Evolutionary conservation across 306 rosid species (phyloP), one percentile per base, ranked within the genome.

Genomic region (Glycyrrhiza uralensis): DNA sequence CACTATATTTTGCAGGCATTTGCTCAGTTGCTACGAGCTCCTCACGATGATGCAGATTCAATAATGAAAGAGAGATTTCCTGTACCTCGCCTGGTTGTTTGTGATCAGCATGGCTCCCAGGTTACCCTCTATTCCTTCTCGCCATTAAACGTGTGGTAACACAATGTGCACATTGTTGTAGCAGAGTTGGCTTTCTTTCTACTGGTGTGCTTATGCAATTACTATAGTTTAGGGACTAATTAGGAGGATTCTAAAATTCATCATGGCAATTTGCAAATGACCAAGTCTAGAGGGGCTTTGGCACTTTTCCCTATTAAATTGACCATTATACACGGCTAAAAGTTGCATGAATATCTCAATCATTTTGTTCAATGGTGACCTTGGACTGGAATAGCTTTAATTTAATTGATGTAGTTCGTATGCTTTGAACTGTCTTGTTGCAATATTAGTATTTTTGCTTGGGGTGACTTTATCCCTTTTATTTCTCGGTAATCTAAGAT

Each of bases 81-180:
- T 14, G 96, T 88, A 24, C 97, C 99, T 73, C 99, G 99, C 69
- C 62, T 94, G 45, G 99, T 94, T 71, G 82, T 94, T 56, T 94
- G 99, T 66, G 99, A 94, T 80, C 99, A 94, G 88, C 82, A 94
- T 76, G 96, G 97, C 52, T 94, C 99, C 59, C 99, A 94, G 99
- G 99, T 89, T 56, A 83, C 12, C 33, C 62, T 39, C 56, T 46
- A 10, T 41, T 58, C 19, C 47, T 57, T 38, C 32, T 47, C 52
- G 11, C 58, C 57, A 46, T 42, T 36, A 39, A 78, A 45, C 35
- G 12, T 28, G 18, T 41, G 4, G 17, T 38, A 54, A 7, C 64
- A 61, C 22, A 38, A 67, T 49, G 3, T 17, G 33, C 76, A 14
- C 2, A 29, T 13, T 14, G 39, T 13, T 14, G 39, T 49, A 29